Conservation (phyloP, 768 basidiomycete species). For the Pulveroboletus sp. region DNA sequence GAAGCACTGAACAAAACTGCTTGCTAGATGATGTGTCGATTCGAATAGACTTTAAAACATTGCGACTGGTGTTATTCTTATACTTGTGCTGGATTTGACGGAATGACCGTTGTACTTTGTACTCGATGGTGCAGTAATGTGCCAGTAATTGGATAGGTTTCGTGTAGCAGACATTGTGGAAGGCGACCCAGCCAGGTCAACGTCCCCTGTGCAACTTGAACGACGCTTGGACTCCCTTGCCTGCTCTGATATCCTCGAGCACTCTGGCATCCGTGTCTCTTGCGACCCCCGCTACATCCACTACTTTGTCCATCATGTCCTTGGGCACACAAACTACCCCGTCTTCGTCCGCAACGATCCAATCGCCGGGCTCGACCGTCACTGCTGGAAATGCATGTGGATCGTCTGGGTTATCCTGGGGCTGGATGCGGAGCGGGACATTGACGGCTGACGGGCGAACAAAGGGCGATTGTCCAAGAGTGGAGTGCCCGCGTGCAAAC, state of each 20-base stretch:
- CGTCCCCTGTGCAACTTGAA: slow-evolving; percentile 74
- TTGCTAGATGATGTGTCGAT: slow-evolving; percentile 3
- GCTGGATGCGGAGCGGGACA: slow-evolving; percentile 52
- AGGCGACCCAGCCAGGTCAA: slow-evolving; percentile 9
- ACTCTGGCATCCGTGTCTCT: slow-evolving; percentile 68
- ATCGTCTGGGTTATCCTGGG: slow-evolving; percentile 30
- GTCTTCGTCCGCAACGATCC: slow-evolving; percentile 84
- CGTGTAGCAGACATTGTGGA: not conserved
- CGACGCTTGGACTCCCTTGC: slow-evolving; percentile 71
- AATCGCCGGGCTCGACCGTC: slow-evolving; percentile 69
- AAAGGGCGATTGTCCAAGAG: slow-evolving; percentile 82
- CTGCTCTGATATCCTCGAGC: slow-evolving; percentile 70
- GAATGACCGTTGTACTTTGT: slow-evolving; percentile 16
- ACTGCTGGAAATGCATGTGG: slow-evolving; percentile 49
- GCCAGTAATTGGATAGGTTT: not conserved
- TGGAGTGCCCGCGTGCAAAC: slow-evolving; percentile 79
- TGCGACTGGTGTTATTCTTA: slow-evolving; percentile 11
- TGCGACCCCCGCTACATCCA: slow-evolving; percentile 55
- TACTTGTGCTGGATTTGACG: slow-evolving; percentile 20
- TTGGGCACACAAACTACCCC: slow-evolving; percentile 83
- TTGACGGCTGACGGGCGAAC: slow-evolving; percentile 78
- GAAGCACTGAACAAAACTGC: not conserved
- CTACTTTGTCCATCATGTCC: slow-evolving; percentile 50
- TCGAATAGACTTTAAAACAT: slow-evolving; percentile 5
- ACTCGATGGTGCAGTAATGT: slow-evolving; percentile 23